phyloP scores from a whole-genome alignment of 208 protist genomes.

The Strigomonas oncopelti region DNA sequence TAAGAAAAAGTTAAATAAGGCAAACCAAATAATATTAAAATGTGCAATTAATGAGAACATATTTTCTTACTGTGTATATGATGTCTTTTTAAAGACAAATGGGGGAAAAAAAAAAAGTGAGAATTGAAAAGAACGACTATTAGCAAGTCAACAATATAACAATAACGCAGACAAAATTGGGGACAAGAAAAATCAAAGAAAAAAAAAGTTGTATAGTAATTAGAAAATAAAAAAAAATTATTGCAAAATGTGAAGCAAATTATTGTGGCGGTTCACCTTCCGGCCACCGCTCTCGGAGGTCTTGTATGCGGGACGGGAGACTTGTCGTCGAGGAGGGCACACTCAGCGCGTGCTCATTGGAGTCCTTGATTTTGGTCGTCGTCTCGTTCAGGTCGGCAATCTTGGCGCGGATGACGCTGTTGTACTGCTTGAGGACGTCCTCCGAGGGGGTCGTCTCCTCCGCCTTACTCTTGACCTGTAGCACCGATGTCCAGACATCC shows the following conservation, averaged over 20 bases:
- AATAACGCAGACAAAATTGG: neutral
- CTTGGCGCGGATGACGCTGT: neutral
- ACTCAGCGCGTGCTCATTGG: neutral
- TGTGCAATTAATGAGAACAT: too few species aligned
- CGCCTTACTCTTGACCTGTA: constrained; percentile 70
- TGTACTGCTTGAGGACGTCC: neutral
- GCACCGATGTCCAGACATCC: constrained; percentile 83
- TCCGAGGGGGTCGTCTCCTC: constrained; percentile 21
- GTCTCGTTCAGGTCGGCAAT: constrained; percentile 2
- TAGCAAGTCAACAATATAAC: neutral
- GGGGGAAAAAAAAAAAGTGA: constrained; percentile 12
- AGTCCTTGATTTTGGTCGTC: neutral
- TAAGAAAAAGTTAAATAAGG: neutral
- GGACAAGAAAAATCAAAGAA: neutral
- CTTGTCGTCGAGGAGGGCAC: neutral
- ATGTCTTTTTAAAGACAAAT: neutral
- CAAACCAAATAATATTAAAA: too few species aligned
- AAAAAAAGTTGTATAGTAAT: neutral
- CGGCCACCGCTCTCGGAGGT: constrained; percentile 1
- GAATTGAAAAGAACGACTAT: constrained; percentile 5
- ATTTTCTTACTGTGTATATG: too few species aligned
- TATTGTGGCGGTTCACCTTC: neutral
- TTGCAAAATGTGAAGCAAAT: neutral
- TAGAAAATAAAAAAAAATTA: neutral
- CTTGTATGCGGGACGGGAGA: neutral